These are phyloP conservation scores for Alternaria panax DNA, from an alignment of 2,329 filamentous ascomycete species.

Conservation along the genomic window DNA sequence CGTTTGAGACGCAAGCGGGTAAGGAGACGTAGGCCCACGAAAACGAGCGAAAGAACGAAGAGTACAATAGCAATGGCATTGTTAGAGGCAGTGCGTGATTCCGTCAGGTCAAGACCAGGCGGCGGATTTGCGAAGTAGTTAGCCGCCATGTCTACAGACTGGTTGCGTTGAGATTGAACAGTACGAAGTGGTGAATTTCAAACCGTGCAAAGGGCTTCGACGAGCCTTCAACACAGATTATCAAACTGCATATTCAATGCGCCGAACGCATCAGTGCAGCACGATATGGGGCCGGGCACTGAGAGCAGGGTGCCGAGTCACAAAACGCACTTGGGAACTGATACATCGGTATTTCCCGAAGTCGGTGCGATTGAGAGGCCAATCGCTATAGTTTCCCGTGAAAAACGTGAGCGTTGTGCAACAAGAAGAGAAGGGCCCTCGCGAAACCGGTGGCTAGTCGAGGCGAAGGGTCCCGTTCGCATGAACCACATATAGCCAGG, in stretches of 20 bases:
- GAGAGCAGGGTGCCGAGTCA: not conserved
- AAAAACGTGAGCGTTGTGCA: not conserved
- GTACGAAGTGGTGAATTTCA: not conserved
- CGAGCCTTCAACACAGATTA: not conserved
- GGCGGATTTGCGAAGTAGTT: constrained; percentile 27
- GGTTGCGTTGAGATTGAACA: not conserved
- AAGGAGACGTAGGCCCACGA: constrained; percentile 27
- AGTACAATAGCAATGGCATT: constrained; percentile 33
- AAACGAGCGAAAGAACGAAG: constrained; percentile 28
- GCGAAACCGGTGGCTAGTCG: not conserved
- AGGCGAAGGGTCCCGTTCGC: not conserved
- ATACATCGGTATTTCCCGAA: not conserved
- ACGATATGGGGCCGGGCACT: not conserved
- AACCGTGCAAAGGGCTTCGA: not conserved
- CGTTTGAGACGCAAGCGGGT: constrained; percentile 29
- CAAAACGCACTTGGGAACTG: not conserved
- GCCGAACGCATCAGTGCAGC: not conserved
- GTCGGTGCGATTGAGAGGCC: not conserved
- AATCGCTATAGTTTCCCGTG: not conserved
- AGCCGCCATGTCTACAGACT: constrained; percentile 4
- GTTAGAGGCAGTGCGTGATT: constrained; percentile 30
- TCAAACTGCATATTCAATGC: not conserved
- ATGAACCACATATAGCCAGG: not conserved
- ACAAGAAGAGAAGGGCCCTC: not conserved
- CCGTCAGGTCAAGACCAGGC: constrained; percentile 25